These are phyloP conservation scores for Hortiboletus flavorubellus DNA, from an alignment of 768 basidiomycete species.

Conservation along the genomic window DNA sequence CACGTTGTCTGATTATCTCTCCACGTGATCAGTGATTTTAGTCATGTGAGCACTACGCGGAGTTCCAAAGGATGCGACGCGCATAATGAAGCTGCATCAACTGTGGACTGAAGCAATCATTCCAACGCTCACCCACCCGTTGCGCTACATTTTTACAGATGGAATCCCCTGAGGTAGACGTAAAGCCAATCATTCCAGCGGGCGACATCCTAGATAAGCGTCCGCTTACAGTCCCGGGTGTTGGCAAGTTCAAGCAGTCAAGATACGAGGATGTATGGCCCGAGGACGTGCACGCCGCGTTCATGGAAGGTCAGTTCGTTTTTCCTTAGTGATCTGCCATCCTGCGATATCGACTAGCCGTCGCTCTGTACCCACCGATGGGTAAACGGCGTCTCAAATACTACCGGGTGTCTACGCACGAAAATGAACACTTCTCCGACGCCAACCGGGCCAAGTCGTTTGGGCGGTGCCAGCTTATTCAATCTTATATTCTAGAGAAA, in stretches of 20 bases:
- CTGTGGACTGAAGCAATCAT: conserved; percentile 1
- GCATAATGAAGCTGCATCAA: conserved; percentile 9
- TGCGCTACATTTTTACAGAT: conserved; percentile 20
- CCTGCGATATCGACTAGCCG: conserved; percentile 21
- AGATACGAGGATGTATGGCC: conserved; percentile 35
- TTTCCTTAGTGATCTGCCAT: not conserved
- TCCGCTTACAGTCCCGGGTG: not conserved
- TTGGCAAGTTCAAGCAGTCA: conserved; percentile 27
- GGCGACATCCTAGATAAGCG: conserved; percentile 7
- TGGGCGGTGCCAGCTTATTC: conserved; percentile 39
- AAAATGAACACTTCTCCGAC: conserved; percentile 8
- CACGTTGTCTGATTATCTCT: not conserved
- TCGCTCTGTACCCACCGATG: conserved; percentile 34
- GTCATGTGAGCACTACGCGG: conserved; percentile 28
- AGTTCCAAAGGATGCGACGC: conserved; percentile 21
- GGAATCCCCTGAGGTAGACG: conserved; percentile 18
- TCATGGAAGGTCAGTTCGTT: conserved; percentile 33
- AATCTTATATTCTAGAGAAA: conserved; percentile 37
- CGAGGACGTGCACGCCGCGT: conserved; percentile 34
- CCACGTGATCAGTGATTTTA: conserved; percentile 29
- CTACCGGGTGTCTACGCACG: conserved; percentile 21
- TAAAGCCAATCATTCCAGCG: conserved; percentile 12
- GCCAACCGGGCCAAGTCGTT: conserved; percentile 27
- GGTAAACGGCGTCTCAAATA: conserved; percentile 36
- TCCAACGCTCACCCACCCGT: not conserved